Percentiles rank a stretch among this genome's conserved stretches.
These are phyloP conservation scores for Xylariaceae sp. DNA, from an alignment of 2,329 filamentous ascomycete genomes.

Conservation along the genomic window DNA sequence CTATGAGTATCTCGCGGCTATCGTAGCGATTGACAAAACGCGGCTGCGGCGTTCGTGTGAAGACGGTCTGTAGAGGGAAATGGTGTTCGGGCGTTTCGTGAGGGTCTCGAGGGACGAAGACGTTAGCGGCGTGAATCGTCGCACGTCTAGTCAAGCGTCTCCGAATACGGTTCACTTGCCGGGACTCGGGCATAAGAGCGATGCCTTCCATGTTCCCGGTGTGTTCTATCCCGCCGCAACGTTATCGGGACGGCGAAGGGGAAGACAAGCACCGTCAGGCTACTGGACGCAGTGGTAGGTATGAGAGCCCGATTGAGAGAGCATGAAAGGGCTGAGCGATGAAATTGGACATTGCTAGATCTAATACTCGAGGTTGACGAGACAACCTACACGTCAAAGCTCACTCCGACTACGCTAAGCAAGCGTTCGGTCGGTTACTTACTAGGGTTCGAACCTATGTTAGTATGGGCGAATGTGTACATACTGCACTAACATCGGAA, in stretches of 20 bases:
- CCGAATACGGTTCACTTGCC: conserved; percentile 12
- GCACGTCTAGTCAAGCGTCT: conserved; percentile 27
- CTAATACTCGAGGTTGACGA: too few species aligned
- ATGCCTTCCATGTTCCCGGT: conserved; percentile 1
- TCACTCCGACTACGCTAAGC: too few species aligned
- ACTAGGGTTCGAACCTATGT: too few species aligned
- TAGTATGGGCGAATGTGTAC: too few species aligned
- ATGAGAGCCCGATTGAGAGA: too few species aligned
- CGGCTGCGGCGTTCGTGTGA: conserved; percentile 29
- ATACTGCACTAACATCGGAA: too few species aligned
- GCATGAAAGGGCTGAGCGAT: too few species aligned
- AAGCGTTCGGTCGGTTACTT: too few species aligned
- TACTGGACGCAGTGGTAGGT: too few species aligned
- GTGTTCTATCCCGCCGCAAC: background rate
- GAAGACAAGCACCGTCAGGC: too few species aligned
- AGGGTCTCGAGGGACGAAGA: conserved; percentile 33
- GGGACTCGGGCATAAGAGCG: conserved; percentile 17
- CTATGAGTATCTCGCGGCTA: conserved; percentile 43
- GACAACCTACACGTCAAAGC: too few species aligned
- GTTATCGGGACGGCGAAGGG: background rate
- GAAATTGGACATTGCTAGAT: too few species aligned
- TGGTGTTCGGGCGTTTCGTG: conserved; percentile 37
- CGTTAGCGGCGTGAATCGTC: conserved; percentile 30
- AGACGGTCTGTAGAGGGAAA: conserved; percentile 38
- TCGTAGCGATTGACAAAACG: conserved; percentile 41